Conservation (phyloP, 2,329 filamentous ascomycete genomes). For the Orbilia quercus region DNA sequence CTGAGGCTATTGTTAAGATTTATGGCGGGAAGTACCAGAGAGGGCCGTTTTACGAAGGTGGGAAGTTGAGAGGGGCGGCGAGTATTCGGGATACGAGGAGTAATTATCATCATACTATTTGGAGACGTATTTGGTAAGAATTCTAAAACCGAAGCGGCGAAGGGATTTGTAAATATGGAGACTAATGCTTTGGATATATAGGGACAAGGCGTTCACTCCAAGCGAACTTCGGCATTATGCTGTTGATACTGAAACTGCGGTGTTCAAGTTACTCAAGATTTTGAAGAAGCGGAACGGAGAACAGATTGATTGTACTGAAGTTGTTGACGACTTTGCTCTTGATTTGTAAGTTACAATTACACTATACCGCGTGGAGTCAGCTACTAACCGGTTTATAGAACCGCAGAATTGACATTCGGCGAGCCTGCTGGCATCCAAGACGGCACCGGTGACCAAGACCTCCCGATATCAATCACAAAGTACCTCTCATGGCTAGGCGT, state of each 20-base stretch:
- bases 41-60: slow-evolving; percentile 39
- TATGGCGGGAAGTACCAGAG: slow-evolving; percentile 42
- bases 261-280: slow-evolving; percentile 26
- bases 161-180: too few relatives aligned
- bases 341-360: slow-evolving; percentile 26
- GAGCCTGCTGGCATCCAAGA: slow-evolving; percentile 42
- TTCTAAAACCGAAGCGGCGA: neutral
- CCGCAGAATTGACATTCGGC: slow-evolving; percentile 36
- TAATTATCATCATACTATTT: slow-evolving; percentile 43
- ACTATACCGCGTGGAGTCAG: neutral
- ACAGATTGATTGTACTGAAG: slow-evolving; percentile 24
- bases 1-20: slow-evolving; percentile 39
- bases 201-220: slow-evolving; percentile 36
- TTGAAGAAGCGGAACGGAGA: slow-evolving; percentile 38
- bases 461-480: slow-evolving; percentile 17
- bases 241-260: slow-evolving; percentile 19
- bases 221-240: slow-evolving; percentile 36
- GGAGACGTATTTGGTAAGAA: slow-evolving; percentile 48
- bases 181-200: slow-evolving; percentile 1
- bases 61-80: slow-evolving; percentile 32
- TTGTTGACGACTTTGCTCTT: slow-evolving; percentile 44
- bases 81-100: slow-evolving; percentile 40
- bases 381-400: slow-evolving; percentile 2
- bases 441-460: slow-evolving; percentile 20
- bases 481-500: slow-evolving; percentile 44